Evolutionary conservation across 495 filamentous ascomycete species (phyloP).

Genomic region (Lasiosphaeriaceae sp.): DNA sequence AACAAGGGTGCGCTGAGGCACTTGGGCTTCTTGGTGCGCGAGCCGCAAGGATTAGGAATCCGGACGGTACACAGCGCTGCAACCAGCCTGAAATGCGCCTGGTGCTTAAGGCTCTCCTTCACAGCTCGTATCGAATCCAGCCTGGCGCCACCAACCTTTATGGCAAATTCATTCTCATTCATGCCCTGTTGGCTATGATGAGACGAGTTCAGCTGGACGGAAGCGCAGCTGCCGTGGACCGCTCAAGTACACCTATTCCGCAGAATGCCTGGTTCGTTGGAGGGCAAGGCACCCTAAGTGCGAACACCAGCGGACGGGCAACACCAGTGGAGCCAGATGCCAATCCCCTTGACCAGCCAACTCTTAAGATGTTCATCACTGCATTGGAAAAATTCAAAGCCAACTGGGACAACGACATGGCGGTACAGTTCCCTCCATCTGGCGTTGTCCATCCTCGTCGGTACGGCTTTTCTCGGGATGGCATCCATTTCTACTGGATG

Average conservation of each 20-base stretch:
- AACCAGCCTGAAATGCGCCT: conserved; percentile 56
- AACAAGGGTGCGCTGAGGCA: conserved; percentile 55
- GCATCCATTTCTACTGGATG: conserved; percentile 63
- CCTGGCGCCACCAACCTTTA: conserved; percentile 58
- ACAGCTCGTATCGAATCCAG: conserved; percentile 47
- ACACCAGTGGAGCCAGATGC: conserved; percentile 46
- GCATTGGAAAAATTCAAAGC: conserved; percentile 62
- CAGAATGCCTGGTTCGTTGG: conserved; percentile 46
- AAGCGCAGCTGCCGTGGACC: conserved; percentile 24
- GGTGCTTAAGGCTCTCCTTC: conserved; percentile 51
- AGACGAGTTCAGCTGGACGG: conserved; percentile 35
- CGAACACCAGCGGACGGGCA: conserved; percentile 41
- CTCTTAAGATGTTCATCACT: conserved; percentile 34
- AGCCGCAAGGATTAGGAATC: conserved; percentile 44
- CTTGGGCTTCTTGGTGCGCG: conserved; percentile 52
- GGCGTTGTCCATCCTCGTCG: conserved; percentile 39
- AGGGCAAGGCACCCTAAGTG: conserved; percentile 28
- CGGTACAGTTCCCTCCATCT: conserved; percentile 54
- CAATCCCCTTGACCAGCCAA: conserved; percentile 24
- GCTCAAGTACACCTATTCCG: conserved; percentile 42
- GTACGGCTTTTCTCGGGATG: conserved; percentile 61
- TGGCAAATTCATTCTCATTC: conserved; percentile 67
- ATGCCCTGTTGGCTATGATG: conserved; percentile 56
- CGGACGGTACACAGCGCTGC: conserved; percentile 51
- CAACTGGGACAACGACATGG: conserved; percentile 62